A percentile compares a stretch with the other conserved stretches of the same genome.
These are phyloP conservation scores for Colletotrichum noveboracense DNA, from an alignment of 2,329 filamentous ascomycete species.

Conservation along the genomic window DNA sequence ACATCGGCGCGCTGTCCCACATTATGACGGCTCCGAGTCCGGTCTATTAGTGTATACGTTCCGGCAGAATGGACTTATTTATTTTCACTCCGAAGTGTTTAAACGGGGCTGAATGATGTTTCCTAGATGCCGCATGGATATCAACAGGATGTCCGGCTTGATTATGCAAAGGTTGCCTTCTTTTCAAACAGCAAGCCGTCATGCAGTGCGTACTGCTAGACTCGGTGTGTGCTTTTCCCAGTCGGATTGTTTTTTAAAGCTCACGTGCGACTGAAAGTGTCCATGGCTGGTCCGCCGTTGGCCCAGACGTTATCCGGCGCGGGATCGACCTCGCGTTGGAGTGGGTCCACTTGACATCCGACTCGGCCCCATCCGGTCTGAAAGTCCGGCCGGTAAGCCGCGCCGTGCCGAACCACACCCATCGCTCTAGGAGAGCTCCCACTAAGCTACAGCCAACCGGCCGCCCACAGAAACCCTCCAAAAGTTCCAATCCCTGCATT, in stretches of 20 bases:
- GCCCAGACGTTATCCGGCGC: not conserved
- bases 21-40: not conserved
- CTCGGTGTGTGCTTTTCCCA: rapidly evolving
- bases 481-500: not conserved
- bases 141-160: too few species aligned
- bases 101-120: not conserved
- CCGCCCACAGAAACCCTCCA: rapidly evolving
- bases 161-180: too few species aligned
- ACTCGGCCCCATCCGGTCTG: rapidly evolving
- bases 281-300: rapidly evolving
- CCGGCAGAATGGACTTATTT: not conserved
- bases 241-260: rapidly evolving
- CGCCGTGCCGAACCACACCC: not conserved
- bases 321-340: rapidly evolving
- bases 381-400: not conserved
- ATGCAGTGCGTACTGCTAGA: too few species aligned
- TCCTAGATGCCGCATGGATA: not conserved
- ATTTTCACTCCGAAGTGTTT: rapidly evolving
- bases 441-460: not conserved
- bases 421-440: not conserved
- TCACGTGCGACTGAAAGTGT: rapidly evolving
- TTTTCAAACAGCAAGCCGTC: too few species aligned
- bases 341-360: not conserved
- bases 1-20: not conserved
- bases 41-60: not conserved